Percentiles rank a stretch among this genome's conserved stretches.
phyloP scores from a whole-genome alignment of 1,284 basidiomycete genomes.

The Ceratorhiza oryzae-sativae region DNA sequence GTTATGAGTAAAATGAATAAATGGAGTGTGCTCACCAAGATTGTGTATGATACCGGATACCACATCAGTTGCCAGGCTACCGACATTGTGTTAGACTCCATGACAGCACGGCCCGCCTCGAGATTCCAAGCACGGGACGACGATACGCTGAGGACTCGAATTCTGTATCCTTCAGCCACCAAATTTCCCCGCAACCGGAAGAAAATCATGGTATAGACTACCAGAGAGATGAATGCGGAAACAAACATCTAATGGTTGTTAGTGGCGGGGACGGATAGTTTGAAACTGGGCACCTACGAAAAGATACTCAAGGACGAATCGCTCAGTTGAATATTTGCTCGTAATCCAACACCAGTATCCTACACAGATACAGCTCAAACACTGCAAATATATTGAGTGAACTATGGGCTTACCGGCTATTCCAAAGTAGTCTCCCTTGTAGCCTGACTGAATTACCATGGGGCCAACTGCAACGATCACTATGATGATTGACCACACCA shows the following conservation, averaged over 20 bases:
- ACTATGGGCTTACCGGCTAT: conserved; percentile 50
- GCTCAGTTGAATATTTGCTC: conserved; percentile 48
- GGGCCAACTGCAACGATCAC: conserved; percentile 51
- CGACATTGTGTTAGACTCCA: conserved; percentile 24
- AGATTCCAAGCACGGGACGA: conserved; percentile 34
- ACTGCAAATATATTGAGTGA: too few species aligned
- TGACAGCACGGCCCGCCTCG: conserved; percentile 42
- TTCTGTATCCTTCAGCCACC: conserved; percentile 51
- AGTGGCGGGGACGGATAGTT: not conserved
- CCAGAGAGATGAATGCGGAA: conserved; percentile 50
- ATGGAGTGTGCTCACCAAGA: conserved; percentile 38
- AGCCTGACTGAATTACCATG: conserved; percentile 46
- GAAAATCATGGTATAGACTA: conserved; percentile 53
- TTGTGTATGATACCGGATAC: conserved; percentile 50
- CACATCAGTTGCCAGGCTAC: conserved; percentile 44
- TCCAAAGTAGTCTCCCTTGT: conserved; percentile 46
- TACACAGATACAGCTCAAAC: conserved; percentile 45
- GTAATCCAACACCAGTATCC: conserved; percentile 57
- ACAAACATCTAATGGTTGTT: conserved; percentile 50
- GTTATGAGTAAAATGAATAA: not conserved
- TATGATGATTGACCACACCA: conserved; percentile 52
- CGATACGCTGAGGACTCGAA: conserved; percentile 46
- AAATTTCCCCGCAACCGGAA: conserved; percentile 55
- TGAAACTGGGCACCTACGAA: conserved; percentile 47
- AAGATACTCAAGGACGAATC: conserved; percentile 54